These are phyloP conservation scores for Aspergillus calidoustus DNA, from an alignment of 2,329 filamentous ascomycete genomes.

Conservation along the genomic window DNA sequence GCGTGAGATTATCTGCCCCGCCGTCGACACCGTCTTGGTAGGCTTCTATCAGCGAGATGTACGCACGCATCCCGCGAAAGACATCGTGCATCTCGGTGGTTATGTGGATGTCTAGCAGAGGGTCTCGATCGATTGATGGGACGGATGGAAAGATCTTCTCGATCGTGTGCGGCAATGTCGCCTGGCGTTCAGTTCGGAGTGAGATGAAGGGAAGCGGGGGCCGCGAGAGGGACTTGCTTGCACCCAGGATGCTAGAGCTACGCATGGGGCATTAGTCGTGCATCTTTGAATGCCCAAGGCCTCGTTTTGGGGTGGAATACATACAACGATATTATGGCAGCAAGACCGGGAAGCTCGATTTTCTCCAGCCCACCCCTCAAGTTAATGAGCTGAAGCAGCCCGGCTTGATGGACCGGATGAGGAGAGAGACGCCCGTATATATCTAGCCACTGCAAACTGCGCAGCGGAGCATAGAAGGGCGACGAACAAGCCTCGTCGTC, in stretches of 20 bases:
- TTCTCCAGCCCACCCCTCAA: not conserved
- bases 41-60: not conserved
- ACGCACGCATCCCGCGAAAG: not conserved
- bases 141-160: not conserved
- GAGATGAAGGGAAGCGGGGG: not conserved
- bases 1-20: not conserved
- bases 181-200: not conserved
- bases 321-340: conserved; percentile 3
- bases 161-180: not conserved
- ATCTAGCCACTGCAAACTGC: conserved; percentile 10
- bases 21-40: not conserved
- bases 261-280: not conserved
- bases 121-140: not conserved
- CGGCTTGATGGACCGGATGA: not conserved
- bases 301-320: not conserved
- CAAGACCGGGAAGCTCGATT: not conserved
- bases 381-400: not conserved
- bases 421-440: not conserved
- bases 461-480: not conserved
- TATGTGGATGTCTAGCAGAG: not conserved
- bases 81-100: not conserved
- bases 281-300: not conserved
- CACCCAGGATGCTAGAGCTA: not conserved
- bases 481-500: not conserved
- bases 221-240: not conserved